Conservation (phyloP, 2,329 filamentous ascomycete genomes). For the Metarhizium anisopliae region DNA sequence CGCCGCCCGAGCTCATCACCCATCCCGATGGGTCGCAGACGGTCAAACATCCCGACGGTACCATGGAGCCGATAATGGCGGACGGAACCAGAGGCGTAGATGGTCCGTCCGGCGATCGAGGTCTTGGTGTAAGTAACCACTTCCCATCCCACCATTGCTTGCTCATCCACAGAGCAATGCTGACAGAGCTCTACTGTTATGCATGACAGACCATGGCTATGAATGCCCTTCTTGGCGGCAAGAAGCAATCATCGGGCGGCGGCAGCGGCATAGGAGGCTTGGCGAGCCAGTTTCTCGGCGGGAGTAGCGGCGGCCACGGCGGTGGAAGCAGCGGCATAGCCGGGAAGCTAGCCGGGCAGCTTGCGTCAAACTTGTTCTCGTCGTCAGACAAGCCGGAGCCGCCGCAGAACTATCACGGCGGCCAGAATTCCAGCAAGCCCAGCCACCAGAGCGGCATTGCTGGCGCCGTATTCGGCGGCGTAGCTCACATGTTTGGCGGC, state of each 20-base stretch:
- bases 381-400: conserved; percentile 35
- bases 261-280: conserved; percentile 36
- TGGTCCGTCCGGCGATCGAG: conserved; percentile 48
- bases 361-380: conserved; percentile 47
- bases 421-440: conserved; percentile 27
- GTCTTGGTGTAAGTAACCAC: conserved; percentile 50
- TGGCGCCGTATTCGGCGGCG: conserved; percentile 45
- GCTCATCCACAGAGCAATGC: neutral
- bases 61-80: conserved; percentile 49
- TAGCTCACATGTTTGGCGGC: conserved; percentile 44
- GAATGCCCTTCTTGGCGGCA: conserved; percentile 47
- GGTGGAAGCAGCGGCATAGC: conserved; percentile 31
- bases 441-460: conserved; percentile 39
- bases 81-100: conserved; percentile 41
- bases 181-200: neutral
- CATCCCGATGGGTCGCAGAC: conserved; percentile 56
- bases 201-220: conserved; percentile 45
- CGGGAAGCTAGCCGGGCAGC: conserved; percentile 48
- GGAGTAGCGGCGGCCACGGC: conserved; percentile 20
- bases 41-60: conserved; percentile 50
- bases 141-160: neutral
- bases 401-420: conserved; percentile 40
- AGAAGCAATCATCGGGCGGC: conserved; percentile 16
- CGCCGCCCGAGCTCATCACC: conserved; percentile 48
- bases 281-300: conserved; percentile 38